phyloP scores from a whole-genome alignment of 1,139 yeast species.

The Ashbya aceris region DNA sequence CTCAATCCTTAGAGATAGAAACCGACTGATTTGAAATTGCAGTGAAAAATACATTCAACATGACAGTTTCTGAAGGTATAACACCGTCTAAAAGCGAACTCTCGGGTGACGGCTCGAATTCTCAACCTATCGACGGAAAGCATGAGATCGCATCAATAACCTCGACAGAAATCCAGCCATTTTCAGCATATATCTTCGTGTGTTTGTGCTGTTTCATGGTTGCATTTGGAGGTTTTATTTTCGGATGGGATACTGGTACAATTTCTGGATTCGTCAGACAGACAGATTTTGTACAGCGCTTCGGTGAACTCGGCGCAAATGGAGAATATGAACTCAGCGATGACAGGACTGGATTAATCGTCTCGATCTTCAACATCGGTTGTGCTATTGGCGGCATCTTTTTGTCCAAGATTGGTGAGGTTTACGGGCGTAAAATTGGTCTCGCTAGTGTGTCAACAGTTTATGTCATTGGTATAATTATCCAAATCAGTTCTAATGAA shows the following conservation, averaged over 20 bases:
- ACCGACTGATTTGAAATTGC: no score
- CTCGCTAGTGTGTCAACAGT: conserved; percentile 46
- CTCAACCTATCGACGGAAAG: no score
- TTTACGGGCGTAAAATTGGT: conserved; percentile 54
- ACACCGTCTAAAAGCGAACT: not conserved
- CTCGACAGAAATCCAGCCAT: conserved; percentile 10
- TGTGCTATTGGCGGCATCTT: conserved; percentile 60
- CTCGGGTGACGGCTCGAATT: no score
- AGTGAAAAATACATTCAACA: no score
- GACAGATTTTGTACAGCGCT: conserved; percentile 46
- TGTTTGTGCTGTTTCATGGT: conserved; percentile 35
- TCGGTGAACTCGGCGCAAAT: conserved; percentile 20
- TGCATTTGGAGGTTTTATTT: conserved; percentile 60
- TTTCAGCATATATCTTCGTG: conserved; percentile 31
- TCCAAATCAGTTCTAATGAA: conserved; percentile 48
- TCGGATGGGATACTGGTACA: conserved; percentile 72
- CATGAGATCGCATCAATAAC: no score
- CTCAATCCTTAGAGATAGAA: no score
- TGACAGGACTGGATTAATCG: conserved; percentile 51
- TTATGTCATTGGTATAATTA: conserved; percentile 53
- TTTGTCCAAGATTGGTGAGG: conserved; percentile 45
- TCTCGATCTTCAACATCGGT: conserved; percentile 59
- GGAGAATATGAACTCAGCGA: conserved; percentile 38
- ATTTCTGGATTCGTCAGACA: conserved; percentile 68
- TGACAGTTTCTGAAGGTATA: no score